Evolutionary conservation across 2,329 filamentous ascomycete species (phyloP).

Genomic region (Cercospora sp.): DNA sequence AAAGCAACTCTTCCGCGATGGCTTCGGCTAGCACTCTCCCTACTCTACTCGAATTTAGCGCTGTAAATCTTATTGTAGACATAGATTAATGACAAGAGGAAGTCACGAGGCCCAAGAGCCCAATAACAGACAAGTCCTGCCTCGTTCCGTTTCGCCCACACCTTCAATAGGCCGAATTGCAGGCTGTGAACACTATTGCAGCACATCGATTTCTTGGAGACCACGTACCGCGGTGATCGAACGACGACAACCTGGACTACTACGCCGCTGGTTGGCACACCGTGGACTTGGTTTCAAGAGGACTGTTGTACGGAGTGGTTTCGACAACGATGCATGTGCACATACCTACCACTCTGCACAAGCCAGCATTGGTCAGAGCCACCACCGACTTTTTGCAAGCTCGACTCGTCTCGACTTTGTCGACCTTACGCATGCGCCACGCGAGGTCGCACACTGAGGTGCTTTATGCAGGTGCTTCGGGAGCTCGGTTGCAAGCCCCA

Average conservation of each 20-base stretch:
- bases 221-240: not conserved
- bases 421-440: not conserved
- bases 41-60: conserved; percentile 7
- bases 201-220: not conserved
- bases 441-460: not conserved
- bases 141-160: not conserved
- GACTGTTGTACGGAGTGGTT: not conserved
- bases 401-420: not conserved
- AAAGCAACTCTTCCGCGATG: not conserved
- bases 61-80: conserved; percentile 1
- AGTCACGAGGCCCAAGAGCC: not conserved
- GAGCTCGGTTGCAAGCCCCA: not conserved
- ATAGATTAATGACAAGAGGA: not conserved
- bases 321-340: not conserved
- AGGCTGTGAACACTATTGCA: not conserved
- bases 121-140: not conserved
- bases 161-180: not conserved
- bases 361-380: not conserved
- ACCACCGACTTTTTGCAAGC: not conserved
- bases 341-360: not conserved
- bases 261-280: not conserved
- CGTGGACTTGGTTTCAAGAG: not conserved
- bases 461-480: not conserved
- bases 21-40: not conserved
- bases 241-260: not conserved